A percentile compares a stretch with the other conserved stretches of the same genome.
phyloP scores from a whole-genome alignment of 495 filamentous ascomycete genomes.

The Alectoria sarmentosa region DNA sequence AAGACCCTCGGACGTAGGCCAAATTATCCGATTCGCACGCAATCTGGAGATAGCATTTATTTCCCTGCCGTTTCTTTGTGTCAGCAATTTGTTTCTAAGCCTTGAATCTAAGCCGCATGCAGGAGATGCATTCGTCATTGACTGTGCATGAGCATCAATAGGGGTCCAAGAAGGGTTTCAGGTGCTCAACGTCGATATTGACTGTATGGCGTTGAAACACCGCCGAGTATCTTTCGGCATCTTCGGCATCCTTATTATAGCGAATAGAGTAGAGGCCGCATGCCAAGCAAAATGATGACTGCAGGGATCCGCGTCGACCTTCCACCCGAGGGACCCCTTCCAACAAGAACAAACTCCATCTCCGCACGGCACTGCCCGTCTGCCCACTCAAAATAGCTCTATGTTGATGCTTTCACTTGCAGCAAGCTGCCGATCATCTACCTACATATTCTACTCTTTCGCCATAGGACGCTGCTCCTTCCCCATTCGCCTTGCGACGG shows the following conservation, averaged over 20 bases:
- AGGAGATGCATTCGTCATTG: constrained; percentile 17
- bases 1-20: too few relatives aligned
- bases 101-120: constrained; percentile 15
- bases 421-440: neutral
- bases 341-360: too few relatives aligned
- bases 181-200: neutral
- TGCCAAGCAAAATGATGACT: neutral
- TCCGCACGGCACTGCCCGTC: too few relatives aligned
- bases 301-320: neutral
- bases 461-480: neutral
- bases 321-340: too few relatives aligned
- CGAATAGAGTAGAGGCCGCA: too few relatives aligned
- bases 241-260: too few relatives aligned
- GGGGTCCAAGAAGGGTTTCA: neutral
- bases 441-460: neutral
- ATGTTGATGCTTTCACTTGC: neutral
- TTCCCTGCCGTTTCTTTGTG: constrained; percentile 7
- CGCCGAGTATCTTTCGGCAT: too few relatives aligned
- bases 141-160: constrained; percentile 3
- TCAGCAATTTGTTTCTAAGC: constrained; percentile 5
- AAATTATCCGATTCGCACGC: neutral
- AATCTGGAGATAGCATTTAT: neutral
- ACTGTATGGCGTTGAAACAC: too few relatives aligned
- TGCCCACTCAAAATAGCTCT: too few relatives aligned
- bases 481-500: neutral